Percentiles rank a stretch among this genome's conserved stretches.
Evolutionary conservation across 1,139 yeast species (phyloP).

Genomic region (Yamadazyma dushanensis): DNA sequence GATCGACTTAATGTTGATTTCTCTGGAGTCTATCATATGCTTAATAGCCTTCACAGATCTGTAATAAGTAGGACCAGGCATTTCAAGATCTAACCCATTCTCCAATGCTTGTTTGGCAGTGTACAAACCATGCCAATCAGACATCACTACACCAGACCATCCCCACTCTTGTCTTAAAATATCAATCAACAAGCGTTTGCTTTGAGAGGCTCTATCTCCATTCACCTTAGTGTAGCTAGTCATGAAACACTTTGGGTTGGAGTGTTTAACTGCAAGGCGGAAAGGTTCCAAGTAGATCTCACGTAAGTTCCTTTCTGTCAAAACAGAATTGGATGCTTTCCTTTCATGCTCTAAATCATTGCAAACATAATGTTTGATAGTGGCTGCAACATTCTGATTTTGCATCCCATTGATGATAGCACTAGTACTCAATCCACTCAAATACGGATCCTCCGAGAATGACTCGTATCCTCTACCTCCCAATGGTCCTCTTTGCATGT

Average conservation of each 20-base stretch:
- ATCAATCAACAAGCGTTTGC: conserved; percentile 38
- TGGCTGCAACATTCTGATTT: conserved; percentile 45
- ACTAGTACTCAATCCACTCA: conserved; percentile 31
- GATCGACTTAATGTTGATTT: conserved; percentile 28
- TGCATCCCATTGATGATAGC: conserved; percentile 34
- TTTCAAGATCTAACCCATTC: conserved; percentile 60
- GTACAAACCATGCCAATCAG: conserved; percentile 65
- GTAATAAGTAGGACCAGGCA: conserved; percentile 60
- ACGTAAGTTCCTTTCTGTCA: conserved; percentile 59
- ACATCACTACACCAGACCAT: conserved; percentile 56
- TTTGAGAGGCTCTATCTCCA: conserved; percentile 56
- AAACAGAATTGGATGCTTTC: conserved; percentile 44
- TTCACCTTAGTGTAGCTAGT: conserved; percentile 59
- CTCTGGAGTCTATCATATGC: conserved; percentile 31
- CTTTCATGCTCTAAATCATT: conserved; percentile 63
- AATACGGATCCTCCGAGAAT: conserved; percentile 34
- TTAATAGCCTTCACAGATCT: conserved; percentile 36
- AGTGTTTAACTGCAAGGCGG: conserved; percentile 52
- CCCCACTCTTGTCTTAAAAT: conserved; percentile 33
- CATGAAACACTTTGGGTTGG: conserved; percentile 46
- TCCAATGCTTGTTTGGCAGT: conserved; percentile 46
- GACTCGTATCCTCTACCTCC: conserved; percentile 40
- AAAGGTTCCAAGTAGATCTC: conserved; percentile 64
- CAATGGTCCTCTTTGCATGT: conserved; percentile 33
- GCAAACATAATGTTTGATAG: conserved; percentile 60